These are phyloP conservation scores for Myriosclerotinia curreyana DNA, from an alignment of 2,329 filamentous ascomycete genomes.

Conservation along the genomic window DNA sequence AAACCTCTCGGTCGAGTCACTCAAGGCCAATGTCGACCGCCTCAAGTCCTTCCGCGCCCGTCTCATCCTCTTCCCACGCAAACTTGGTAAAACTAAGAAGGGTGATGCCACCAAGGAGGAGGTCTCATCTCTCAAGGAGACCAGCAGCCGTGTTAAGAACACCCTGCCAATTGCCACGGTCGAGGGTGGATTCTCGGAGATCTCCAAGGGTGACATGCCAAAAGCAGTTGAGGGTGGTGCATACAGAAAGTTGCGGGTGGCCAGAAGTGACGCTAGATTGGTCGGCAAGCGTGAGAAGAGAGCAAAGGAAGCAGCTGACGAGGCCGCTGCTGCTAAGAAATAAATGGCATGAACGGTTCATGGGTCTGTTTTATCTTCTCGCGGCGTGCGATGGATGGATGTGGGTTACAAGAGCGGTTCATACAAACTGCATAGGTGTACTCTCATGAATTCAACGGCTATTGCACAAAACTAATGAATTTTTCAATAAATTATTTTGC, in stretches of 20 bases:
- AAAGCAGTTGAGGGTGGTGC: conserved; percentile 75
- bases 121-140: conserved; percentile 62
- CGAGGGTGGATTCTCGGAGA: conserved; percentile 63
- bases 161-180: conserved; percentile 71
- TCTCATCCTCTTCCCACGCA: conserved; percentile 96
- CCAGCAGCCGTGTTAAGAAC: conserved; percentile 54
- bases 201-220: conserved; percentile 80
- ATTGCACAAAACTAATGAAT: conserved; percentile 28
- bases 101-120: conserved; percentile 83
- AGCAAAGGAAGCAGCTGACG: conserved; percentile 80
- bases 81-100: conserved; percentile 89
- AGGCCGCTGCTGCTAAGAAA: conserved; percentile 77
- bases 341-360: conserved; percentile 48
- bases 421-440: conserved; percentile 40
- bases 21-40: conserved; percentile 91
- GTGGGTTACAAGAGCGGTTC: conserved; percentile 36
- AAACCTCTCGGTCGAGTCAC: conserved; percentile 95
- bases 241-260: conserved; percentile 79
- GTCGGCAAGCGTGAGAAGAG: conserved; percentile 90
- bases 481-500: conserved; percentile 18
- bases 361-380: conserved; percentile 35
- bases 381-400: conserved; percentile 35
- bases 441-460: conserved; percentile 41
- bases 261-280: conserved; percentile 78
- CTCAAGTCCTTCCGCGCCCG: conserved; percentile 97